These are phyloP conservation scores for Plantago lanceolata DNA, from an alignment of 305 asterid species.

Conservation along the genomic window DNA sequence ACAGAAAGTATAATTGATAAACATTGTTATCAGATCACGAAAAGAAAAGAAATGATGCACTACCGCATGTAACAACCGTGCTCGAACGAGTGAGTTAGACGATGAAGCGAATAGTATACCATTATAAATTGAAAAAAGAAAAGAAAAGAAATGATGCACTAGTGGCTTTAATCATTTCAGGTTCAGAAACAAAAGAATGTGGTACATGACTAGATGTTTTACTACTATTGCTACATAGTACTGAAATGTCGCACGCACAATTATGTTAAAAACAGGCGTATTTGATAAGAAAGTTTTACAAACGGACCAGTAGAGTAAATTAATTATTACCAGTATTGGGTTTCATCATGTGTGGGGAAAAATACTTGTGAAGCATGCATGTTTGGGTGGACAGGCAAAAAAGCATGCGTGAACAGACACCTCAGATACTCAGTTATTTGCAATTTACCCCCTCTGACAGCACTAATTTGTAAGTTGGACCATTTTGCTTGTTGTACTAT, in stretches of 20 bases:
- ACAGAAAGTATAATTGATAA: neutral
- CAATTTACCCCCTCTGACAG: neutral
- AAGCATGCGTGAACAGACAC: slow-evolving; percentile 34
- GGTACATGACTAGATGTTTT: neutral
- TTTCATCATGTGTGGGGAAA: slow-evolving; percentile 26
- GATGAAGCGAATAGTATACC: too few relatives aligned
- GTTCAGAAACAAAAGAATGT: slow-evolving; percentile 9
- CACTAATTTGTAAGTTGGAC: neutral
- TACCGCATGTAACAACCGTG: too few relatives aligned
- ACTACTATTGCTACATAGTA: neutral
- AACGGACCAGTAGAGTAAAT: too few relatives aligned
- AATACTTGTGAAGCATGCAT: slow-evolving; percentile 6
- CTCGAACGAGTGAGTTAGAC: too few relatives aligned
- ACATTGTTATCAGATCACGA: neutral
- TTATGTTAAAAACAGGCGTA: slow-evolving; percentile 26
- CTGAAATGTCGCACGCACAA: slow-evolving; percentile 12
- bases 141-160: neutral
- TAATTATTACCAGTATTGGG: neutral
- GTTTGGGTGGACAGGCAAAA: slow-evolving; percentile 1
- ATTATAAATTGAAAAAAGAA: too few relatives aligned
- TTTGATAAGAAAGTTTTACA: slow-evolving; percentile 18
- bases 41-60: too few relatives aligned
- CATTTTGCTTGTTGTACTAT: neutral
- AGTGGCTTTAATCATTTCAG: slow-evolving; percentile 5
- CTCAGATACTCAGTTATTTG: slow-evolving; percentile 6